These are phyloP conservation scores for Ogataea polymorpha DNA, from an alignment of 805 yeast genomes.

Conservation along the genomic window DNA sequence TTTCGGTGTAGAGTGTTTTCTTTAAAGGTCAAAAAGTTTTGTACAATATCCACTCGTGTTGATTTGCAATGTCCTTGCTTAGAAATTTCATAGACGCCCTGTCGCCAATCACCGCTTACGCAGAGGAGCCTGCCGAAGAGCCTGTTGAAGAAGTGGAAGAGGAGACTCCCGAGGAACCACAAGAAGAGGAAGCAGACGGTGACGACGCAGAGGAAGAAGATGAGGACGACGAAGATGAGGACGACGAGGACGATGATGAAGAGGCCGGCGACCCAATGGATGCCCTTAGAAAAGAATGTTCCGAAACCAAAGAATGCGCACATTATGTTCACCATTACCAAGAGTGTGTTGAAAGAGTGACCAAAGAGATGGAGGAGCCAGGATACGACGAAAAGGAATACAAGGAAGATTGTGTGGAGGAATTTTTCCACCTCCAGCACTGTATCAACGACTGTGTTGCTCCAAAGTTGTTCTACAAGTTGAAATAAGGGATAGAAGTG, in stretches of 20 bases:
- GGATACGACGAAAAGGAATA: conserved; percentile 74
- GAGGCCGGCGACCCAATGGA: conserved; percentile 67
- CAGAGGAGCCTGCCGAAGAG: conserved; percentile 54
- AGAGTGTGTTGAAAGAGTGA: conserved; percentile 94
- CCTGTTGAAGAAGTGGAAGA: conserved; percentile 27
- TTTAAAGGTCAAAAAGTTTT: conserved; percentile 9
- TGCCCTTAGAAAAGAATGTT: conserved; percentile 63
- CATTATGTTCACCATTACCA: conserved; percentile 83
- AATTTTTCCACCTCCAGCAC: conserved; percentile 95
- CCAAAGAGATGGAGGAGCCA: conserved; percentile 78
- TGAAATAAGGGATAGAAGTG: conserved; percentile 50
- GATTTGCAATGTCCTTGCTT: conserved; percentile 40
- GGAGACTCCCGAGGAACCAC: conserved; percentile 32
- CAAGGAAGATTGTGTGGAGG: conserved; percentile 98
- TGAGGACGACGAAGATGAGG: conserved; percentile 39
- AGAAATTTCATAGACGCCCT: conserved; percentile 77
- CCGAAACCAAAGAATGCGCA: conserved; percentile 62
- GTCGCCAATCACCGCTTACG: conserved; percentile 77
- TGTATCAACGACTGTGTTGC: conserved; percentile 89
- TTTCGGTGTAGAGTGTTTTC: conserved; percentile 14
- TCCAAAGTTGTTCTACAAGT: conserved; percentile 81
- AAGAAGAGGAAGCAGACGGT: conserved; percentile 33
- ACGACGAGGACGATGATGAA: conserved; percentile 48
- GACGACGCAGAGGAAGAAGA: conserved; percentile 38
- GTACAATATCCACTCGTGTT: conserved; percentile 7